These are phyloP conservation scores for Podospora pseudocomata DNA, from an alignment of 495 filamentous ascomycete genomes.

Conservation along the genomic window DNA sequence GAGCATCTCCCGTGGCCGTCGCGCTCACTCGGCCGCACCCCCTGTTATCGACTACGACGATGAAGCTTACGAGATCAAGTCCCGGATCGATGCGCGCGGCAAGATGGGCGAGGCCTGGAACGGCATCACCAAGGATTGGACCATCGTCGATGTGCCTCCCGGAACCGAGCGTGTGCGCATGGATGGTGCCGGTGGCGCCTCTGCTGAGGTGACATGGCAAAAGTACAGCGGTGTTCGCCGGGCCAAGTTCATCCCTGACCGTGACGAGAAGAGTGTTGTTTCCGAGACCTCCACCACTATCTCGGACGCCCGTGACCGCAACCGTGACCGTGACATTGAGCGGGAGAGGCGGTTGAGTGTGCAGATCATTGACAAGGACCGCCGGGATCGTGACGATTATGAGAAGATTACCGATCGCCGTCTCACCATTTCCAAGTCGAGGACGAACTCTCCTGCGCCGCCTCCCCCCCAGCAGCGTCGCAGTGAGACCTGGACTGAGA, in stretches of 20 bases:
- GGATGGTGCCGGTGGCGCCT: conserved; percentile 66
- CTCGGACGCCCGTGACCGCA: conserved; percentile 33
- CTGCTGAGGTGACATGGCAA: conserved; percentile 68
- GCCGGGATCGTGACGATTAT: conserved; percentile 37
- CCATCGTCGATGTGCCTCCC: conserved; percentile 75
- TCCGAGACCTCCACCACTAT: conserved; percentile 31
- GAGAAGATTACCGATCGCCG: conserved; percentile 47
- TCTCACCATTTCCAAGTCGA: conserved; percentile 34
- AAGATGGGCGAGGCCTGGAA: conserved; percentile 64
- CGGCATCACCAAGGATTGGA: conserved; percentile 67
- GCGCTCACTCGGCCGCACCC: conserved; percentile 48
- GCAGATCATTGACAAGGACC: conserved; percentile 40
- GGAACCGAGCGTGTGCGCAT: conserved; percentile 71
- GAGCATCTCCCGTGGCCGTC: conserved; percentile 33
- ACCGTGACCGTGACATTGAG: conserved; percentile 29
- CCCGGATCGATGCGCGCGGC: conserved; percentile 54
- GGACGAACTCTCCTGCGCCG: conserved; percentile 15
- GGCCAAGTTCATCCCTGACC: conserved; percentile 60
- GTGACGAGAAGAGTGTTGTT: conserved; percentile 31
- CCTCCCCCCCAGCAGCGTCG: conserved; percentile 36
- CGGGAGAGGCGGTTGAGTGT: conserved; percentile 39
- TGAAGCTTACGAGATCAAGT: conserved; percentile 66
- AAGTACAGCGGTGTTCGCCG: conserved; percentile 72
- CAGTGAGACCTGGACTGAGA: conserved; percentile 90
- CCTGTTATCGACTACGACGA: conserved; percentile 42